Evolutionary conservation across 805 yeast genomes (phyloP).

Genomic region (Komagataella pastoris): DNA sequence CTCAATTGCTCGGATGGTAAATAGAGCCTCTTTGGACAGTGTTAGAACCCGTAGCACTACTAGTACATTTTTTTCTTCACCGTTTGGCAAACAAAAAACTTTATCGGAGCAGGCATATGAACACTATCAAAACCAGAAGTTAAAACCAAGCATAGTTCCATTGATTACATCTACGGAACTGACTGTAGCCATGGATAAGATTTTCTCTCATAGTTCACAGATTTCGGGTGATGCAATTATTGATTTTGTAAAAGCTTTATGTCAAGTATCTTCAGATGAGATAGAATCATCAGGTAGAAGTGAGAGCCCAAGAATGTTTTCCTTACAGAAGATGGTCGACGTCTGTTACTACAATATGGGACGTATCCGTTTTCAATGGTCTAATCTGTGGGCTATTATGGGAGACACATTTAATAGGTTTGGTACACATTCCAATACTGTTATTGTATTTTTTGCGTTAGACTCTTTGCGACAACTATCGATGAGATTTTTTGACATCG

Average conservation of each 20-base stretch:
- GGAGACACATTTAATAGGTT: conserved; percentile 79
- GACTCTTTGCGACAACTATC: conserved; percentile 90
- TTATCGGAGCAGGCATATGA: conserved; percentile 57
- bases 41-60: conserved; percentile 22
- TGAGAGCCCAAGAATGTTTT: conserved; percentile 77
- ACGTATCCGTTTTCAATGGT: conserved; percentile 93
- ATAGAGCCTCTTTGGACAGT: conserved; percentile 40
- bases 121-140: conserved; percentile 59
- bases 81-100: conserved; percentile 20
- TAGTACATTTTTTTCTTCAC: conserved; percentile 38
- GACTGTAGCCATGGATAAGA: conserved; percentile 72
- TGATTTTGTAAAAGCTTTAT: conserved; percentile 74
- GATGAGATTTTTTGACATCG: conserved; percentile 83
- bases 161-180: conserved; percentile 52
- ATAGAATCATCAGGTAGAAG: conserved; percentile 79
- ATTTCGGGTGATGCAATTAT: conserved; percentile 77
- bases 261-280: conserved; percentile 82
- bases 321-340: conserved; percentile 91
- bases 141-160: conserved; percentile 43
- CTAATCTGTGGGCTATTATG: conserved; percentile 88
- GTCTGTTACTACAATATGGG: conserved; percentile 96
- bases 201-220: conserved; percentile 71
- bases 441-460: conserved; percentile 78
- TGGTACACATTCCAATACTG: conserved; percentile 65
- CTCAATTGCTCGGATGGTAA: conserved; percentile 56